Evolutionary conservation across 208 protist genomes (phyloP).

Genomic region (Leishmania tarentolae): DNA sequence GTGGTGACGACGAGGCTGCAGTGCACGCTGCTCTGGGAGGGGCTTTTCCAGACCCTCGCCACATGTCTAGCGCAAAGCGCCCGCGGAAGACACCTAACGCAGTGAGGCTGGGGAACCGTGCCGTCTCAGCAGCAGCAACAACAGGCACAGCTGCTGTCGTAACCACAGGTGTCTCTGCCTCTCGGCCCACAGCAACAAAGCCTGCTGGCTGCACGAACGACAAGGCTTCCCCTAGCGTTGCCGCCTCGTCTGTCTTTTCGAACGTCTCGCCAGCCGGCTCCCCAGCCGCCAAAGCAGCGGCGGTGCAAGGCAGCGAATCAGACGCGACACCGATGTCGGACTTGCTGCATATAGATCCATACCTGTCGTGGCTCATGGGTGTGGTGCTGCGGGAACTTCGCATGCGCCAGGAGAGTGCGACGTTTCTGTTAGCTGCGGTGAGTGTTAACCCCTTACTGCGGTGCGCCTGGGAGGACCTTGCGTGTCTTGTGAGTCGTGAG

Average conservation of each 20-base stretch:
- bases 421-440: slow-evolving; percentile 62
- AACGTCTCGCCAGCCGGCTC: slow-evolving; percentile 12
- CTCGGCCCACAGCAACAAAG: slow-evolving; percentile 1
- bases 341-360: slow-evolving; percentile 59
- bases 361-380: slow-evolving; percentile 81
- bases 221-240: slow-evolving; percentile 2
- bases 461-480: slow-evolving; percentile 84
- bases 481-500: slow-evolving; percentile 65
- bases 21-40: neutral
- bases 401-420: slow-evolving; percentile 76
- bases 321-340: neutral
- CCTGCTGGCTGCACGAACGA: neutral
- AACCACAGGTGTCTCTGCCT: neutral
- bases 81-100: slow-evolving; percentile 27
- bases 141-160: neutral
- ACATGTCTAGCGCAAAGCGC: slow-evolving; percentile 15
- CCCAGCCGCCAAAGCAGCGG: neutral
- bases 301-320: neutral
- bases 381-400: slow-evolving; percentile 80
- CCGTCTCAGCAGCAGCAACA: neutral
- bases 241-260: slow-evolving; percentile 16
- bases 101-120: neutral
- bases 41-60: slow-evolving; percentile 1
- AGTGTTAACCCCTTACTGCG: slow-evolving; percentile 74
- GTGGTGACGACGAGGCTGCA: slow-evolving; percentile 1